Evolutionary conservation across 345 rosid genomes (phyloP).

Genomic region (Cardiospermum halicacabum): DNA sequence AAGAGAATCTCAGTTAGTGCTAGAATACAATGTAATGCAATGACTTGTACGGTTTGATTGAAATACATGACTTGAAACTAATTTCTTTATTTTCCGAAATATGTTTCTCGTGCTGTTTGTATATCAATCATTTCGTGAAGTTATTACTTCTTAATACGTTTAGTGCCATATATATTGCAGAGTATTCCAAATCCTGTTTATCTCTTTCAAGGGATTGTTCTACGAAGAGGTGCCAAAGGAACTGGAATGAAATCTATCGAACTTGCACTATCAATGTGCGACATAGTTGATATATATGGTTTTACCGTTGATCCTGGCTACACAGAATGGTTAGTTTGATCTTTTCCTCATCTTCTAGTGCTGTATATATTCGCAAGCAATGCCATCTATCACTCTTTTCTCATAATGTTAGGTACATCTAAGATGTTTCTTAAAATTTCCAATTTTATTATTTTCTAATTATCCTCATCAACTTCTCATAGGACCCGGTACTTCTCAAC

Average conservation of each 20-base stretch:
- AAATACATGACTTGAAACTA: conserved; percentile 8
- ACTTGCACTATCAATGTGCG: conserved; percentile 94
- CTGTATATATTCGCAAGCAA: not conserved
- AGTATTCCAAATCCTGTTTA: conserved; percentile 91
- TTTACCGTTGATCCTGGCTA: conserved; percentile 99
- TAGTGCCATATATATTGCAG: conserved; percentile 38
- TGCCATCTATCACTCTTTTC: not conserved
- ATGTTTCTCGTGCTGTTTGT: not conserved
- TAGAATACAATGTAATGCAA: conserved; percentile 6
- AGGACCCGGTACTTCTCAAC: conserved; percentile 96
- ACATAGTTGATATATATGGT: conserved; percentile 89
- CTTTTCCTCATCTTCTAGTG: conserved; percentile 7
- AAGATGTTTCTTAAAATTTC: not conserved
- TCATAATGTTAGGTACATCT: not conserved
- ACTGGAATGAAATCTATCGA: conserved; percentile 97
- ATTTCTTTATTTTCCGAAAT: not conserved
- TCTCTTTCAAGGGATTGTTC: conserved; percentile 95
- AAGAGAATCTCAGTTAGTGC: not conserved
- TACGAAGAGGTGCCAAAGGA: conserved; percentile 98
- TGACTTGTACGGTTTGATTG: conserved; percentile 5
- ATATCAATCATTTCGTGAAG: not conserved
- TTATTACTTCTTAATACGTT: conserved; percentile 2
- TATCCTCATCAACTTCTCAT: conserved; percentile 8
- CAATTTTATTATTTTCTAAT: conserved; percentile 1
- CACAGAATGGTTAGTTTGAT: conserved; percentile 72